Percentiles rank a stretch among this genome's conserved stretches.
phyloP scores from a whole-genome alignment of 345 rosid genomes.

The Citrus reticulata region DNA sequence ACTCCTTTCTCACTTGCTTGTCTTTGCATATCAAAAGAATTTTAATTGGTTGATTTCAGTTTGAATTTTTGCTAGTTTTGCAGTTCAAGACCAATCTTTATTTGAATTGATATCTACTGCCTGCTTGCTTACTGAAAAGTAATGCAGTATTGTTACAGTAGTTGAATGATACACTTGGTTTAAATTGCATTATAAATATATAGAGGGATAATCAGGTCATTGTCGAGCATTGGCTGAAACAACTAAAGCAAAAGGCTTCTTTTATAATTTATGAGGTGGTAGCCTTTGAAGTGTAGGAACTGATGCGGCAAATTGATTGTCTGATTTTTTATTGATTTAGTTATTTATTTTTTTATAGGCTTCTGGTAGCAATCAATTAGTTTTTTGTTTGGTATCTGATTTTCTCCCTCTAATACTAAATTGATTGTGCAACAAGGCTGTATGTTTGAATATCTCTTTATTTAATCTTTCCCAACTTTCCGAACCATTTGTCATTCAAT shows the following conservation, averaged over 20 bases:
- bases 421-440: background rate
- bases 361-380: background rate
- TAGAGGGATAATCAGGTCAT: background rate
- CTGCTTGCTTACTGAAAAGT: constrained; percentile 3
- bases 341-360: background rate
- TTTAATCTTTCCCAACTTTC: background rate
- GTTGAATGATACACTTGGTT: background rate
- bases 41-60: background rate
- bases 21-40: background rate
- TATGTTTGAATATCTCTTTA: background rate
- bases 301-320: background rate
- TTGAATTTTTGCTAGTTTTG: background rate
- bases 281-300: background rate
- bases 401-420: background rate
- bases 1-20: background rate
- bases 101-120: background rate
- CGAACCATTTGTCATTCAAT: background rate
- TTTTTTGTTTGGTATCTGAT: background rate
- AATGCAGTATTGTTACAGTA: background rate
- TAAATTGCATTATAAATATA: background rate
- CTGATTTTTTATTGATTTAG: background rate
- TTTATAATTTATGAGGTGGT: background rate
- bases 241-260: background rate
- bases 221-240: background rate
- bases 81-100: background rate